Conservation (phyloP, 768 basidiomycete species). For the Collybiopsis confluens region DNA sequence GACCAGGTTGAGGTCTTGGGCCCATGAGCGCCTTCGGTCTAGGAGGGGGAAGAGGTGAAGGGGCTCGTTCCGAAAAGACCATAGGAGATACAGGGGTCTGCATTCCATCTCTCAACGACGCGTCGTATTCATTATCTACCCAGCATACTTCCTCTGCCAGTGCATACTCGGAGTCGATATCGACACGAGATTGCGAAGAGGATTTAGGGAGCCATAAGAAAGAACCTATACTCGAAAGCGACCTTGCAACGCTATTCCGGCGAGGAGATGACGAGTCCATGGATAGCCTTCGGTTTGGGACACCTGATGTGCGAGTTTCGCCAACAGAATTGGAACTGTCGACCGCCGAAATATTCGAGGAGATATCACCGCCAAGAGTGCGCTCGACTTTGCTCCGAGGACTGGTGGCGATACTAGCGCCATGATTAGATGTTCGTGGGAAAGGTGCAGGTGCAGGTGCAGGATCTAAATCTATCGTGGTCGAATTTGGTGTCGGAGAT, state of each 20-base stretch:
- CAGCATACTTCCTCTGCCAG: slow-evolving; percentile 2
- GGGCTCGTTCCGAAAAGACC: slow-evolving; percentile 4
- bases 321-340: background rate
- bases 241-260: background rate
- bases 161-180: background rate
- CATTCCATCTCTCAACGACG: background rate
- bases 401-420: background rate
- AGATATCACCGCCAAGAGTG: background rate
- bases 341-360: background rate
- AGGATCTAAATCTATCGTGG: background rate
- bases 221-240: slow-evolving; percentile 2
- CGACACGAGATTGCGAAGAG: background rate
- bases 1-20: background rate
- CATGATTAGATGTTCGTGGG: too few species aligned
- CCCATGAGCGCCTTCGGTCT: background rate
- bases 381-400: background rate
- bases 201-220: background rate
- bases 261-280: background rate
- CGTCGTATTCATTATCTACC: slow-evolving; percentile 4
- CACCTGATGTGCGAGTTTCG: background rate
- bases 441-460: too few species aligned
- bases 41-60: background rate
- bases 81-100: slow-evolving; percentile 1
- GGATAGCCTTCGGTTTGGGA: background rate
- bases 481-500: background rate